These are phyloP conservation scores for Xylaria sp. DNA, from an alignment of 2,329 filamentous ascomycete genomes.

Conservation along the genomic window DNA sequence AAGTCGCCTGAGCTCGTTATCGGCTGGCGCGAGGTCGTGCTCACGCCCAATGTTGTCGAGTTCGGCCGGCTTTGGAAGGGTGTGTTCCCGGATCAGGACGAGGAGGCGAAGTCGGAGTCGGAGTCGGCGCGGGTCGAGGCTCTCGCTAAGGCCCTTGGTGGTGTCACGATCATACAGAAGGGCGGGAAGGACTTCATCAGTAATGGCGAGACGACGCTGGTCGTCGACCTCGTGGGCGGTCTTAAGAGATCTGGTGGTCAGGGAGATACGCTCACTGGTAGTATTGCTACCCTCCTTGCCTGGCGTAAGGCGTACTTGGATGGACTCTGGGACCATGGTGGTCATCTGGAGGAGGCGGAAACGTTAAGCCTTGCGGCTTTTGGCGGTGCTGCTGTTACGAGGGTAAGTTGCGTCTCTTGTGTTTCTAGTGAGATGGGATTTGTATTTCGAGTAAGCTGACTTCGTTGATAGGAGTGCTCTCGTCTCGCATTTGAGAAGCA, in stretches of 20 bases:
- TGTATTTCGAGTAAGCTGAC: background rate
- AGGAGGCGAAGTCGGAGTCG: conserved; percentile 50
- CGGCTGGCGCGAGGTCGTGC: conserved; percentile 83
- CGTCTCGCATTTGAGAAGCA: conserved; percentile 85
- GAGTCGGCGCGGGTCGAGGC: conserved; percentile 65
- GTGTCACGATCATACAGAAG: conserved; percentile 93
- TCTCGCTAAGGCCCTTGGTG: conserved; percentile 79
- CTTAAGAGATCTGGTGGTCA: conserved; percentile 92
- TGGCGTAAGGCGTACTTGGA: conserved; percentile 91
- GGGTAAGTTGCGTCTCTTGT: conserved; percentile 61
- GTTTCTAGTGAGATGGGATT: background rate
- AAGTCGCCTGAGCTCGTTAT: conserved; percentile 78
- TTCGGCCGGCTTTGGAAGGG: conserved; percentile 84
- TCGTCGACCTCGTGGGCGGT: conserved; percentile 82
- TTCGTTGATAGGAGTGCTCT: conserved; percentile 75
- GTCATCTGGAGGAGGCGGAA: conserved; percentile 62
- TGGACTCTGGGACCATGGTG: conserved; percentile 75
- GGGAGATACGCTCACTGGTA: conserved; percentile 93
- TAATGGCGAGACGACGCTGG: conserved; percentile 78
- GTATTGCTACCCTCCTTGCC: conserved; percentile 85
- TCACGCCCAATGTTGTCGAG: conserved; percentile 96
- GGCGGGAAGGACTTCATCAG: conserved; percentile 84
- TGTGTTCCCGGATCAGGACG: conserved; percentile 63
- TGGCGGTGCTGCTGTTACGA: conserved; percentile 86
- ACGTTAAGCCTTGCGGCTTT: conserved; percentile 83